Conservation (phyloP, 176 grass and related monocot genomes). For the Aegilops bicornis region DNA sequence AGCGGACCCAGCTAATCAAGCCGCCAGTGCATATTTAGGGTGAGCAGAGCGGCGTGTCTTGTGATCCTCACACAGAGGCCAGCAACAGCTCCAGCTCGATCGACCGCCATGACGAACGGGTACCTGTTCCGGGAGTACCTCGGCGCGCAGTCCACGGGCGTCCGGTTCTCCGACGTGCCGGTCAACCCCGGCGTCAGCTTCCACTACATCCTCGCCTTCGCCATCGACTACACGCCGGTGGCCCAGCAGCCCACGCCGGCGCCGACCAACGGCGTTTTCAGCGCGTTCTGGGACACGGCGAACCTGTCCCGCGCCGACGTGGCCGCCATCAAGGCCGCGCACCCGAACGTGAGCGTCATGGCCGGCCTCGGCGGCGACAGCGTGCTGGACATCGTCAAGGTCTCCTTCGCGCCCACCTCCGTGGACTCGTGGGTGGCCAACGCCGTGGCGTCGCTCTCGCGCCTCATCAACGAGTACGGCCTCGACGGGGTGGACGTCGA, state of each 20-base stretch:
- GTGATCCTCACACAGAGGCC: not conserved
- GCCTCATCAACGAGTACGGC: not conserved
- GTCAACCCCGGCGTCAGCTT: not conserved
- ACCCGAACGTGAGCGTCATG: conserved; percentile 48
- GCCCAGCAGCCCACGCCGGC: not conserved
- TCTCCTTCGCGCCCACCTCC: conserved; percentile 6
- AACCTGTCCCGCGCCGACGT: conserved; percentile 22
- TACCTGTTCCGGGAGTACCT: not conserved
- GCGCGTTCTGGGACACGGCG: not conserved
- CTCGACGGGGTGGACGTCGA: not conserved
- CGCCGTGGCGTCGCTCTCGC: not conserved
- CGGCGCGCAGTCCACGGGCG: not conserved
- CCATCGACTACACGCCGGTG: not conserved
- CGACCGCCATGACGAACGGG: not conserved
- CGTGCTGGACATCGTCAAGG: not conserved
- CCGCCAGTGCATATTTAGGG: not conserved
- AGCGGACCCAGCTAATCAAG: not conserved
- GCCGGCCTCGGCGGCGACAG: conserved; percentile 36
- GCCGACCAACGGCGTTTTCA: not conserved
- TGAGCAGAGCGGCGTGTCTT: too few species aligned
- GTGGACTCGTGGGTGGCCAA: not conserved
- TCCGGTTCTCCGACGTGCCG: not conserved
- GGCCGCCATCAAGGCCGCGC: conserved; percentile 3
- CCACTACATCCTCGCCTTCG: not conserved
- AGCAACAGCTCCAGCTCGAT: too few species aligned